Evolutionary conservation across 805 yeast species (phyloP), one percentile per base, ranked within the genome.

Genomic region (Cyberlindnera sargentensis): DNA sequence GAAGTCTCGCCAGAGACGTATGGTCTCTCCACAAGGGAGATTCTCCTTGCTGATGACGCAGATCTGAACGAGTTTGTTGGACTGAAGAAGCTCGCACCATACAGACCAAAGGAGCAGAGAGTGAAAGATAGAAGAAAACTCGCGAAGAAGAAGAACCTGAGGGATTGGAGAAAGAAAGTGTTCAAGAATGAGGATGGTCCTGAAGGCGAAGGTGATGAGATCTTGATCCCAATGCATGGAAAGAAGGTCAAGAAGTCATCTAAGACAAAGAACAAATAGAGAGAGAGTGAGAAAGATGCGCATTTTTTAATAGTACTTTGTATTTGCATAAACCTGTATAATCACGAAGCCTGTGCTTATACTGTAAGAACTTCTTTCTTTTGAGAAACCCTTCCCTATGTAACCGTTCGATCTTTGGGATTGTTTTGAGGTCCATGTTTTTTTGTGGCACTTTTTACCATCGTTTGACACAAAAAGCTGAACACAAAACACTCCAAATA

Each of bases 1-100:
- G 95, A 89, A 55, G 98, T 93, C 4, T 89, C 96, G 1, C 97
- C 99, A 7, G 98, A 93, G 57, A 68, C 89, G 8, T 93, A 77
- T 66, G 98, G 98, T 9, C 71, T 93, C 39, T 72, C 85, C 0
- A 75, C 93, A 0, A 73, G 93, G 49, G 99, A 93, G 55, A 93
- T 93, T 39, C 70, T 93, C 42, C 67, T 87, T 46, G 99, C 99
- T 10, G 91, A 86, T 57, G 99, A 93, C 61, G 72, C 75, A 47
- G 84, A 83, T 39, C 71, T 93, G 63, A 93, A 93, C 64, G 83
- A 81, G 44, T 89, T 73, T 56, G 82, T 89, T 45, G 93, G 96
- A 24, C 68, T 93, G 55, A 91, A 91, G 70, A 90, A 90, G 63
- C 80, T 93, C 52, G 97, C 98, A 0, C 91, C 98, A 28, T 93